phyloP scores from a whole-genome alignment of 257 asterid species.

The Misopates orontium region DNA sequence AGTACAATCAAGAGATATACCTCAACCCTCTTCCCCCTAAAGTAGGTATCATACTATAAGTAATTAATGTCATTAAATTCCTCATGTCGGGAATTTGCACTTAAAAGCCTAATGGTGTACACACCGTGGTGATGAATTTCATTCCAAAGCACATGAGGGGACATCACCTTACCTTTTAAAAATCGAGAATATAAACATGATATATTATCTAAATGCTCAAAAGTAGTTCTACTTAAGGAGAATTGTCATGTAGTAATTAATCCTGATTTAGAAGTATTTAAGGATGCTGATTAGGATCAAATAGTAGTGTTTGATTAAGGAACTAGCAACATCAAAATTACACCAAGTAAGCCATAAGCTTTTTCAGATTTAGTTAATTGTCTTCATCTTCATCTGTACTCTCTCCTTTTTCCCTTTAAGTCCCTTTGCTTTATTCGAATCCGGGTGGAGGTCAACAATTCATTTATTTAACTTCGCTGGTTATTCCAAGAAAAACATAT shows the following conservation, averaged over 20 bases:
- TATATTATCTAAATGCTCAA: slow-evolving; percentile 1
- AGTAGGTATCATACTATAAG: slow-evolving; percentile 43
- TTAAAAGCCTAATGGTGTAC: slow-evolving; percentile 22
- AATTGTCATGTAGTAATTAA: not conserved
- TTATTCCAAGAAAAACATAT: slow-evolving; percentile 25
- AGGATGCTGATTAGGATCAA: slow-evolving; percentile 23
- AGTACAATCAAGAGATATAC: slow-evolving; percentile 39
- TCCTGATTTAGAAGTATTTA: slow-evolving; percentile 27
- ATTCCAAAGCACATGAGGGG: slow-evolving; percentile 30
- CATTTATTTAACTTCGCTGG: not conserved
- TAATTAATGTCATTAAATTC: slow-evolving; percentile 40
- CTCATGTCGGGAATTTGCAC: slow-evolving; percentile 45
- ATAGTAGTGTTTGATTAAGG: not conserved
- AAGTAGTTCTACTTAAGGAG: not conserved
- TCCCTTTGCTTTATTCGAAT: slow-evolving; percentile 11
- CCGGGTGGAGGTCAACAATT: too few species aligned
- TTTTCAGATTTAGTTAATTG: slow-evolving; percentile 12
- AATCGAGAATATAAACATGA: slow-evolving; percentile 29
- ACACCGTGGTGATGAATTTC: too few species aligned
- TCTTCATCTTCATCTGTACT: not conserved
- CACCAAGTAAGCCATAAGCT: slow-evolving; percentile 19
- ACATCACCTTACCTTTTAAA: slow-evolving; percentile 24
- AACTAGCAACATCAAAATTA: not conserved
- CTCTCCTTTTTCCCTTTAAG: not conserved
- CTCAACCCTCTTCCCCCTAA: slow-evolving; percentile 29